Evolutionary conservation across 1,284 basidiomycete species (phyloP).

Genomic region (Cutaneotrichosporon mucoides): DNA sequence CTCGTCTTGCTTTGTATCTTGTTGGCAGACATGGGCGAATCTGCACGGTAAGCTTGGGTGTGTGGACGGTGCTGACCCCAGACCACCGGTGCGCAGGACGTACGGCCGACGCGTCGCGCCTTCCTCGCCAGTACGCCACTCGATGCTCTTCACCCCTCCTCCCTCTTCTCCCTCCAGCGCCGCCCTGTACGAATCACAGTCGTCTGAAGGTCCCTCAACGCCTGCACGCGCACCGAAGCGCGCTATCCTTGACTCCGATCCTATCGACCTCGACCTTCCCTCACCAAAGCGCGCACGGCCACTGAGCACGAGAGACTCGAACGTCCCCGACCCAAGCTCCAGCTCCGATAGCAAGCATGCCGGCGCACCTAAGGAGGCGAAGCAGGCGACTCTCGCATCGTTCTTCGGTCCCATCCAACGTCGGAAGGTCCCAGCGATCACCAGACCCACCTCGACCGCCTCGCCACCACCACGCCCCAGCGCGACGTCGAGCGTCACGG

Average conservation of each 20-base stretch:
- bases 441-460: constrained; percentile 14
- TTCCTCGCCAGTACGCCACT: constrained; percentile 10
- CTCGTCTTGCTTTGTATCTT: too few relatives aligned
- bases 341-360: too few relatives aligned
- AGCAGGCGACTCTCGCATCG: constrained; percentile 2
- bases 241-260: not conserved
- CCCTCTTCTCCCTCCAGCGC: constrained; percentile 1
- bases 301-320: too few relatives aligned
- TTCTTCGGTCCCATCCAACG: constrained; percentile 4
- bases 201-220: not conserved
- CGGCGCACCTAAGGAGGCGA: not conserved
- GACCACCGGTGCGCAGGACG: constrained; percentile 31
- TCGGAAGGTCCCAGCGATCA: not conserved
- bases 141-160: constrained; percentile 5
- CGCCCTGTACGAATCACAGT: not conserved
- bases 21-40: not conserved
- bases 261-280: not conserved
- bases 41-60: not conserved
- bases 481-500: not conserved
- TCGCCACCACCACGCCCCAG: not conserved
- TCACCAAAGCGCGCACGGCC: not conserved
- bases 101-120: constrained; percentile 28
- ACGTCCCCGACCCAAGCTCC: too few relatives aligned
- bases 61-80: constrained; percentile 4
- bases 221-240: constrained; percentile 1